Conservation (phyloP, 768 basidiomycete species). For the Termitomyces sp. region DNA sequence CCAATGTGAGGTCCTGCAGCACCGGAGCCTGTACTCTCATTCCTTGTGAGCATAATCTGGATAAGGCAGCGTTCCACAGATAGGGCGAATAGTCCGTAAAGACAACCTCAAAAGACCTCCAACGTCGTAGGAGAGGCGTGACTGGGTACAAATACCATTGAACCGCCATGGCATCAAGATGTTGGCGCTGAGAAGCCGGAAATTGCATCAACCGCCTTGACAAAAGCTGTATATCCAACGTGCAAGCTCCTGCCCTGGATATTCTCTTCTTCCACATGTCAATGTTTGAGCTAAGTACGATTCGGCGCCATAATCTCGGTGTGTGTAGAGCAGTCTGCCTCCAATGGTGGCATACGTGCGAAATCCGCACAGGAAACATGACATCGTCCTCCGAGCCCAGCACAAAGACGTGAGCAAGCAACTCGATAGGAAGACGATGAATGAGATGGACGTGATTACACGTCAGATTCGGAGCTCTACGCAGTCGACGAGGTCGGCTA, state of each 20-base stretch:
- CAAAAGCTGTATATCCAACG: slow-evolving; percentile 53
- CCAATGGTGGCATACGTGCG: slow-evolving; percentile 68
- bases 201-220: slow-evolving; percentile 23
- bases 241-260: slow-evolving; percentile 51
- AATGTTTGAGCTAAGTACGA: slow-evolving; percentile 42
- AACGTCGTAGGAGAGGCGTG: slow-evolving; percentile 43
- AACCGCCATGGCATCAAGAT: slow-evolving; percentile 39
- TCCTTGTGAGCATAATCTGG: slow-evolving; percentile 39
- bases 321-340: slow-evolving; percentile 54
- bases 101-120: slow-evolving; percentile 57
- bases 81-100: slow-evolving; percentile 54
- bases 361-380: slow-evolving; percentile 55
- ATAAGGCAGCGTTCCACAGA: slow-evolving; percentile 65
- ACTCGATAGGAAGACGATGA: slow-evolving; percentile 53
- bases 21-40: slow-evolving; percentile 29
- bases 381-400: slow-evolving; percentile 51
- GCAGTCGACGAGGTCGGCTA: slow-evolving; percentile 31
- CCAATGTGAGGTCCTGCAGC: slow-evolving; percentile 51
- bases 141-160: slow-evolving; percentile 61
- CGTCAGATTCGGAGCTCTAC: slow-evolving; percentile 19
- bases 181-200: slow-evolving; percentile 22
- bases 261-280: slow-evolving; percentile 63
- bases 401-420: slow-evolving; percentile 60
- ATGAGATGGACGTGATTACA: slow-evolving; percentile 39
- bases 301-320: slow-evolving; percentile 59